Evolutionary conservation across 2,329 filamentous ascomycete genomes (phyloP).

Genomic region (Trichophyton schoenleinii): DNA sequence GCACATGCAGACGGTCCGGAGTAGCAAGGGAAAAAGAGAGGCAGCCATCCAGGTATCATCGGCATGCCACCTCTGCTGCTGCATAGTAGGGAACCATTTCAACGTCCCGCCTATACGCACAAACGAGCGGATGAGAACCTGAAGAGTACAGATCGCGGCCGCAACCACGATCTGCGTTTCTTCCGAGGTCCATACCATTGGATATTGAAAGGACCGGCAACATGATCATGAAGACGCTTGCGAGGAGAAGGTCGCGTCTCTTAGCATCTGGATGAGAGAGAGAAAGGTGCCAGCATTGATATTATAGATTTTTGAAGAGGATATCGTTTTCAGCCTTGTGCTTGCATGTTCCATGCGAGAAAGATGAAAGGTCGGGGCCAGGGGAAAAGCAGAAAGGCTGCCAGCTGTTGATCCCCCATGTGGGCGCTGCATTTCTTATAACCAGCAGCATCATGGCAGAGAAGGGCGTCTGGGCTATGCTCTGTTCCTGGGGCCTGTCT

Average conservation of each 20-base stretch:
- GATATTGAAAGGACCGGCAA: conserved; percentile 2
- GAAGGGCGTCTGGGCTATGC: background rate
- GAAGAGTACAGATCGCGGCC: conserved; percentile 10
- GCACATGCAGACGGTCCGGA: conserved; percentile 8
- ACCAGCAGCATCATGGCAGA: background rate
- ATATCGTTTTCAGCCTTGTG: background rate
- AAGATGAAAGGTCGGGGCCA: background rate
- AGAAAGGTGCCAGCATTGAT: background rate
- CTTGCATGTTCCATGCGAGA: background rate
- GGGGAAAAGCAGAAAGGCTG: background rate
- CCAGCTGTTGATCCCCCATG: background rate
- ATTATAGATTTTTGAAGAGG: background rate
- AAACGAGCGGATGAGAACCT: conserved; percentile 11
- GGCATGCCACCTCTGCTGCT: conserved; percentile 12
- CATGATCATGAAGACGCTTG: background rate
- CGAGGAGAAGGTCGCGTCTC: background rate
- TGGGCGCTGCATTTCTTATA: too few species aligned
- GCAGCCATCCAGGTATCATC: conserved; percentile 15
- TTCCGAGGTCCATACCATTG: conserved; percentile 15
- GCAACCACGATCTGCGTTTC: conserved; percentile 11
- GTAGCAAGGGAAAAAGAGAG: conserved; percentile 10
- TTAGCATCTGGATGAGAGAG: background rate
- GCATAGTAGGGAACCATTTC: conserved; percentile 8
- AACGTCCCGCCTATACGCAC: conserved; percentile 10
- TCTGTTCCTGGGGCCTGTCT: background rate